Base-by-base conservation (phyloP, 495 filamentous ascomycete genomes). In the Amphirosellinia nigrospora region DNA sequence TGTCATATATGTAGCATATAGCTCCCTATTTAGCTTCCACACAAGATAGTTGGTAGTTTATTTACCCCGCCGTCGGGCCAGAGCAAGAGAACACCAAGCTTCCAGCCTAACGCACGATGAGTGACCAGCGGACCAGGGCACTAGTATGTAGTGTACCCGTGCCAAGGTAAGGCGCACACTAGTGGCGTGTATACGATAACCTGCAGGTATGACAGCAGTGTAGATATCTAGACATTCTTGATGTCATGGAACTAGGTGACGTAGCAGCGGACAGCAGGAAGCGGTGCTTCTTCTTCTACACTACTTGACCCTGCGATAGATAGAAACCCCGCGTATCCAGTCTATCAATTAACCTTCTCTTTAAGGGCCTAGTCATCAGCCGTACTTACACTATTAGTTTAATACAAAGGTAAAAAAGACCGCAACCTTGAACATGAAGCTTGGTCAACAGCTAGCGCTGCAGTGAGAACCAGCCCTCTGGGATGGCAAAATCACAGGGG, bases 61-160 rank as follows among this genome's bases (percentile, higher is more conserved):
- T 23, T 23, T 61, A 39, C 58, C 58, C 34, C 58, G 58, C 58
- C 16, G 58, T 58, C 23, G 55, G 55, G 55, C 8, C 55, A 58
- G 55, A 7, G 19, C 55, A 15, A 9, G 10, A 34, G 50, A 9
- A 56, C 34, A 58, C 55, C 55, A 58, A 58, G 55, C 55, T 16
- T 58, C 55, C 21, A 36, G 55, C 30, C 55, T 36, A 58, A 21
- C 55, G 32, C 32, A 30, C 32, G 15, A 56, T 34, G 30, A 58
- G 21, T 19, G 16, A 34, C 5, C 30, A 13, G 55, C n/a, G 30
- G 53, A 34, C n/a, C 26, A 55, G 23, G 15, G 52, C 53, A 56
- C 30, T 36, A 34, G 28, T 16, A 56, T 34, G n/a, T 26, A 56
- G 5, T 30, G 15, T 21, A 32, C 55, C 15, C 53, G 15, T 21